Conservation (phyloP, 2,329 filamentous ascomycete genomes). For the Colletotrichum destructivum region DNA sequence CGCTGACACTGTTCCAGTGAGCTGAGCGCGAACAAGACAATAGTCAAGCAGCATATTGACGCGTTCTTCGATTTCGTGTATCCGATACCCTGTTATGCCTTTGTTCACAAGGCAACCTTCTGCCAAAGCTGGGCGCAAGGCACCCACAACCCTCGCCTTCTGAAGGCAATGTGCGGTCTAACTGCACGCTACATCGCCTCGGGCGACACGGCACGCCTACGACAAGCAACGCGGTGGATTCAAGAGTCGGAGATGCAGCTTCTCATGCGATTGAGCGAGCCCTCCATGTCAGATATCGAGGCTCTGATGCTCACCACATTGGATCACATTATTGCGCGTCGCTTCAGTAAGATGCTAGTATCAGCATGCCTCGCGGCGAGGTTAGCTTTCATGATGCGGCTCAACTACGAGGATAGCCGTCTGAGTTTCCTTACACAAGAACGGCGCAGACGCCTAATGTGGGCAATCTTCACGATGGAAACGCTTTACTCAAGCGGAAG, state of each 20-base stretch:
- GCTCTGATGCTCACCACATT: constrained; percentile 44
- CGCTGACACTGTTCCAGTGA: constrained; percentile 15
- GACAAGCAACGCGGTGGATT: constrained; percentile 46
- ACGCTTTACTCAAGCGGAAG: constrained; percentile 36
- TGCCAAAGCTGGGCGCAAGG: constrained; percentile 34
- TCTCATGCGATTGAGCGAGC: constrained; percentile 35
- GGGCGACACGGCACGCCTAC: constrained; percentile 1
- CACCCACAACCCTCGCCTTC: constrained; percentile 27
- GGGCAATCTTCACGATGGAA: constrained; percentile 44
- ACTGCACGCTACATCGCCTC: constrained; percentile 32
- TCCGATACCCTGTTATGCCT: constrained; percentile 38
- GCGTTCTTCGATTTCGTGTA: constrained; percentile 38
- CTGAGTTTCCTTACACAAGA: constrained; percentile 43
- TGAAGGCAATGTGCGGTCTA: constrained; percentile 35
- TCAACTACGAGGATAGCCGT: constrained; percentile 44
- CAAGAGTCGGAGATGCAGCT: constrained; percentile 42
- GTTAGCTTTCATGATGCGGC: constrained; percentile 44
- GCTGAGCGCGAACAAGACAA: constrained; percentile 20
- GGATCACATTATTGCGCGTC: constrained; percentile 43
- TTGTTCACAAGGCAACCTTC: constrained; percentile 39
- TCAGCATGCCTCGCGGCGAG: constrained; percentile 40
- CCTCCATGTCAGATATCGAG: constrained; percentile 44
- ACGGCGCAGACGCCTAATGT: constrained; percentile 44
- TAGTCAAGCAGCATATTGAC: constrained; percentile 40
- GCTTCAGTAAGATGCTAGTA: constrained; percentile 46